Evolutionary conservation across 257 asterid genomes (phyloP).

Genomic region (Eucommia ulmoides): DNA sequence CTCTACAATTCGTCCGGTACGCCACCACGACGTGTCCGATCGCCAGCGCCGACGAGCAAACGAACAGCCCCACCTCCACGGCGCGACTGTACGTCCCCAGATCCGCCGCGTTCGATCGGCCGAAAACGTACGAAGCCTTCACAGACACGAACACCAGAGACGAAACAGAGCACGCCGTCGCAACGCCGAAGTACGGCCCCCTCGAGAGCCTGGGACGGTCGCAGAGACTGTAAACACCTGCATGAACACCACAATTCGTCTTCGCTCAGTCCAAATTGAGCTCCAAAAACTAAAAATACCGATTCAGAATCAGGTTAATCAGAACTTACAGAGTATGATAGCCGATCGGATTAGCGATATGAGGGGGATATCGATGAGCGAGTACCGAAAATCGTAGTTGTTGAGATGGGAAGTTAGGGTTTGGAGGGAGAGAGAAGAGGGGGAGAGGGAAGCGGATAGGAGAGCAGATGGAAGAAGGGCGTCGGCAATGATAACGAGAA

Average conservation of each 20-base stretch:
- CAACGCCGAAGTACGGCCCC: constrained; percentile 73
- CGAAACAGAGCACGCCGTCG: constrained; percentile 62
- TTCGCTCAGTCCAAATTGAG: too few species aligned
- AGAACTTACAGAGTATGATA: constrained; percentile 60
- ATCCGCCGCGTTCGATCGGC: constrained; percentile 6
- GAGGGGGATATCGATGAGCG: constrained; percentile 83
- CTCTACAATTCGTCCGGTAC: constrained; percentile 73
- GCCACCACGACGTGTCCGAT: constrained; percentile 23
- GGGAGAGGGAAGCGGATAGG: constrained; percentile 47
- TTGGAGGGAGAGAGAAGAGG: constrained; percentile 24
- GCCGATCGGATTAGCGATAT: constrained; percentile 71
- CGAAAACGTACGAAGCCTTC: constrained; percentile 56
- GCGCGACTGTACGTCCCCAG: constrained; percentile 15
- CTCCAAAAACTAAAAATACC: too few species aligned
- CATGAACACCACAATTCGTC: too few species aligned
- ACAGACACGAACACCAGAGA: constrained; percentile 70
- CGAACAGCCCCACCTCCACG: constrained; percentile 49
- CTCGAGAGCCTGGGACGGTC: constrained; percentile 79
- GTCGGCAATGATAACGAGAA: constrained; percentile 59
- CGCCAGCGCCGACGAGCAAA: constrained; percentile 52
- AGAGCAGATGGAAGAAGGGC: constrained; percentile 80
- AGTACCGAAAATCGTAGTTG: constrained; percentile 71
- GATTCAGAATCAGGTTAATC: too few species aligned
- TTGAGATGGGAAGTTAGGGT: constrained; percentile 30
- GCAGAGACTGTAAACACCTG: constrained; percentile 85